phyloP scores from a whole-genome alignment of 805 yeast species.

The Saccharomycopsis babjevae region DNA sequence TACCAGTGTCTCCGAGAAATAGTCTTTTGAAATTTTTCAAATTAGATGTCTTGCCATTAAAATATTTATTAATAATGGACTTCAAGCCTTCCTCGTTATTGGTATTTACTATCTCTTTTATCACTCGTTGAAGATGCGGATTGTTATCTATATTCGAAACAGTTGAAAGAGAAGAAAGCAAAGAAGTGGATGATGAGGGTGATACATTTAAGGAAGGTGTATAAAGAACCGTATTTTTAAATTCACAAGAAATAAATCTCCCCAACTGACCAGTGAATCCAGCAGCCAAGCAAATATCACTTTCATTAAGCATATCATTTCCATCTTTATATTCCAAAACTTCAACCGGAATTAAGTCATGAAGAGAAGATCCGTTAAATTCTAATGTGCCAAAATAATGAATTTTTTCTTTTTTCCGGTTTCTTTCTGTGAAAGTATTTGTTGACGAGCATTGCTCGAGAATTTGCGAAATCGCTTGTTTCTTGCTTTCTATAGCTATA shows the following conservation, averaged over 20 bases:
- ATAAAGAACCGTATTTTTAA: not conserved
- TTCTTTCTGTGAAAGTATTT: not conserved
- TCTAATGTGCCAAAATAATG: not conserved
- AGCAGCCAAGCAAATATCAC: not conserved
- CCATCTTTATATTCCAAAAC: not conserved
- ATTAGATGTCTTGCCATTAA: not conserved
- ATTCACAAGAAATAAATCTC: not conserved
- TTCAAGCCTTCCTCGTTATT: not conserved
- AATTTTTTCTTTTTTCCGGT: not conserved
- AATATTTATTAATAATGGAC: not conserved
- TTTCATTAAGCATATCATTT: not conserved
- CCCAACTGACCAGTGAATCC: slow-evolving; percentile 1
- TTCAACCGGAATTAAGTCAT: not conserved
- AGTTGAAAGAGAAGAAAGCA: not conserved
- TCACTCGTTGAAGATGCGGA: not conserved
- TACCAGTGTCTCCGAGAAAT: not conserved
- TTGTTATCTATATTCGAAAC: not conserved
- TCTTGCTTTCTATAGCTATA: not conserved
- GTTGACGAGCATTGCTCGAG: not conserved
- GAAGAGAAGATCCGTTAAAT: not conserved
- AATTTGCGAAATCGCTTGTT: not conserved
- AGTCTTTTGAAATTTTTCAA: not conserved
- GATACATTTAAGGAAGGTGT: not conserved
- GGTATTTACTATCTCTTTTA: not conserved
- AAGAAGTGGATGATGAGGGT: not conserved